A percentile compares a stretch with the other conserved stretches of the same genome.
phyloP scores from a whole-genome alignment of 768 basidiomycete species.

The Pleurotus djamor region DNA sequence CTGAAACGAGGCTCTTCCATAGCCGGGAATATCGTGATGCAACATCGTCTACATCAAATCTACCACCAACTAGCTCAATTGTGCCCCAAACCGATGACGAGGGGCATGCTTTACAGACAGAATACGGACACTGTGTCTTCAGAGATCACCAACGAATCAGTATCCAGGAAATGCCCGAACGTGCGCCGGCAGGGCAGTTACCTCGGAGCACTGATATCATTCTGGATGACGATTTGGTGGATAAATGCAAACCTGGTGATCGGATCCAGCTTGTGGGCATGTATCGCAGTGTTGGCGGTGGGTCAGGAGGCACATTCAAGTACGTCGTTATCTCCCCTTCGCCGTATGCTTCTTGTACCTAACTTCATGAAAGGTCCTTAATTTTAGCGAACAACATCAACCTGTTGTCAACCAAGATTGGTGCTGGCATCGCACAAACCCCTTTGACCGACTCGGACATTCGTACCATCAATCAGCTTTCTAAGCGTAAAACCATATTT shows the following conservation, averaged over 20 bases:
- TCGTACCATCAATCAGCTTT: constrained; percentile 91
- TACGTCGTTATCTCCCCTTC: constrained; percentile 30
- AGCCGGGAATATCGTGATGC: constrained; percentile 91
- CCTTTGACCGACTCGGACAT: constrained; percentile 92
- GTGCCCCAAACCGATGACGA: constrained; percentile 93
- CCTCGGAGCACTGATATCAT: constrained; percentile 96
- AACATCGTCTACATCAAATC: constrained; percentile 81
- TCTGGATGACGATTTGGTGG: constrained; percentile 94
- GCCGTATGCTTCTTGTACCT: constrained; percentile 8
- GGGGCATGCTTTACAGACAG: constrained; percentile 82
- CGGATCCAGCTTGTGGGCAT: constrained; percentile 95
- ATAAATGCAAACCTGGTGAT: constrained; percentile 97
- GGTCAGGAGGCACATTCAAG: constrained; percentile 93
- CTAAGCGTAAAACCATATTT: constrained; percentile 87
- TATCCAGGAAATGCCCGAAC: constrained; percentile 99
- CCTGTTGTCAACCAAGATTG: constrained; percentile 90
- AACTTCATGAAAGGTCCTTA: constrained; percentile 61
- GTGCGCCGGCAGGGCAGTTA: constrained; percentile 95
- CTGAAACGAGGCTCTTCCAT: constrained; percentile 82
- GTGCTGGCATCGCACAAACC: constrained; percentile 93
- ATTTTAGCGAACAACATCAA: constrained; percentile 96
- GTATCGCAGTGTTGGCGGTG: constrained; percentile 92
- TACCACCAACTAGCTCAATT: constrained; percentile 81
- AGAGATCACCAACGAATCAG: constrained; percentile 96
- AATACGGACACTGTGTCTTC: constrained; percentile 91